Evolutionary conservation across 2,329 filamentous ascomycete species (phyloP), one percentile per base, ranked within the genome.

Genomic region (Ophiocordyceps camponoti-leonardi): DNA sequence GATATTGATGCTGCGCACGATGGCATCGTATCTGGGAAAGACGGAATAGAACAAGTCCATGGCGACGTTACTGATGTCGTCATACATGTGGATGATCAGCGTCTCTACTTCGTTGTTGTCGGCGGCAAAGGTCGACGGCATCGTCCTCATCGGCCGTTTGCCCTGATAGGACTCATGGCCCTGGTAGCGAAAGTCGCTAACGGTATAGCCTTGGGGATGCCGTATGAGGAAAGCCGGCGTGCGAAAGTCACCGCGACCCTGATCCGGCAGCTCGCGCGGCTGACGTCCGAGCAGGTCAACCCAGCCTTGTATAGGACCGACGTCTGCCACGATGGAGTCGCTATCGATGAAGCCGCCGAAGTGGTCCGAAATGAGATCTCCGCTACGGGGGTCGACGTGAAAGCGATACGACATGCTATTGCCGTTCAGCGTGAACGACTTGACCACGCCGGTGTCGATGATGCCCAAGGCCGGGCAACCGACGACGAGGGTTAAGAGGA

Each of bases 31-130:
- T 42, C 67, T 60, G 0, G 77, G 76, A 47, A 81, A 82, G 42
- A 81, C 65, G 0, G 77, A 81, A 54, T 82, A 82, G 0, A 67
- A 71, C 45, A 82, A 54, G 26, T 76, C 74, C 0, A 74, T 77
- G 0, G 67, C 69, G 4, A 81, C 65, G 16, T 69, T 64, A 39
- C 72, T 77, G 51, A 73, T 68, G 39, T 72, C 72, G 54, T 82
- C 78, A 49, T 71, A 71, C 42, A 81, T 53, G 45, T 69, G 68
- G 0, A 82, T 64, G 11, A 73, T 61, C 12, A 82, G 58, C 0
- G 77, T 81, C 6, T 72, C 68, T 1, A 78, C 77, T 45, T 80
- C 69, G 0, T 63, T 58, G 1, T 68, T 58, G 1, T 68, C 72
- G 2, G 55, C 54, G 10, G 77, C 77, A 51, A 75, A 80, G 0